Conservation (phyloP, 495 filamentous ascomycete species). For the Talaromyces borbonicus region DNA sequence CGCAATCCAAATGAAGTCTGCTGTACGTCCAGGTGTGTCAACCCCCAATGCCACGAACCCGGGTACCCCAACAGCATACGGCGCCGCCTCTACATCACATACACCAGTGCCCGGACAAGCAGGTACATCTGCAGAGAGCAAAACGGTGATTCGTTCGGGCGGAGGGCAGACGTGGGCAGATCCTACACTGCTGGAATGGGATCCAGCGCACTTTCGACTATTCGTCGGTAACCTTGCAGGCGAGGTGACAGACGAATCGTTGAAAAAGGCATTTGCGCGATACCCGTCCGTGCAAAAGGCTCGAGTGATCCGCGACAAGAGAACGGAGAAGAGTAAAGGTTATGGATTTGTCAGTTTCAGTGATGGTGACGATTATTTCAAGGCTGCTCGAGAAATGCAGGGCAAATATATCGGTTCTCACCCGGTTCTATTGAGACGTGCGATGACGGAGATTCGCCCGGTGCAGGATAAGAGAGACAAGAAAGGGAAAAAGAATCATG, state of each 20-base stretch:
- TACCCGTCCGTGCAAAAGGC: slow-evolving; percentile 87
- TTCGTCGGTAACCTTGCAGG: slow-evolving; percentile 98
- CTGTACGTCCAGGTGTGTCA: slow-evolving; percentile 13
- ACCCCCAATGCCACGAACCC: slow-evolving; percentile 36
- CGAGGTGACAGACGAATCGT: slow-evolving; percentile 91
- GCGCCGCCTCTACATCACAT: slow-evolving; percentile 25
- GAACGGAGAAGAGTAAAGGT: slow-evolving; percentile 88
- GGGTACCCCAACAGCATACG: slow-evolving; percentile 24
- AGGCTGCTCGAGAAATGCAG: slow-evolving; percentile 93
- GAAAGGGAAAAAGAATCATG: slow-evolving; percentile 32
- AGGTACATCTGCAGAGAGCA: slow-evolving; percentile 38
- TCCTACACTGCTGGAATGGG: slow-evolving; percentile 82
- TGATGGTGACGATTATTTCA: slow-evolving; percentile 91
- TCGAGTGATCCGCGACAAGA: slow-evolving; percentile 90
- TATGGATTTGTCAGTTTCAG: slow-evolving; percentile 96
- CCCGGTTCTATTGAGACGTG: slow-evolving; percentile 74
- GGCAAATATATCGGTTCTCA: slow-evolving; percentile 98
- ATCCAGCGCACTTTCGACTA: slow-evolving; percentile 85
- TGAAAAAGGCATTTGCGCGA: slow-evolving; percentile 84
- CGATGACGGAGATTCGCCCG: slow-evolving; percentile 82
- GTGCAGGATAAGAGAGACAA: slow-evolving; percentile 38
- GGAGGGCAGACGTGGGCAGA: slow-evolving; percentile 90
- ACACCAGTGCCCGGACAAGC: slow-evolving; percentile 35
- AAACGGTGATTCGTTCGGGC: slow-evolving; percentile 75
- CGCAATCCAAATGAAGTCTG: slow-evolving; percentile 17